These are phyloP conservation scores for Boletus patriciae DNA, from an alignment of 768 basidiomycete genomes.

Conservation along the genomic window DNA sequence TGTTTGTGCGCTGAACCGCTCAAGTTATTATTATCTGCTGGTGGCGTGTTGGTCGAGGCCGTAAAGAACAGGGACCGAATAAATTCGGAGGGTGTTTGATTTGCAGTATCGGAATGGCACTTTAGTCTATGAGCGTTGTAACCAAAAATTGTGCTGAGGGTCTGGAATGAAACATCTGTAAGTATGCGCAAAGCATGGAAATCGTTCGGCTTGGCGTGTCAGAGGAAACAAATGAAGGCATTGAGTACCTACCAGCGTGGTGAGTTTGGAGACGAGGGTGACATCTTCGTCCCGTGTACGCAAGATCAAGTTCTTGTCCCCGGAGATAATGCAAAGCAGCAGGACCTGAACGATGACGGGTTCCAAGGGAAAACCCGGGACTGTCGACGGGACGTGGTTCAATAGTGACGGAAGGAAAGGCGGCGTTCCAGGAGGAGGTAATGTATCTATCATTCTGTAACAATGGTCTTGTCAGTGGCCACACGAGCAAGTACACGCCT, in stretches of 20 bases:
- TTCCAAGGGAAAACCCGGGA: slow-evolving; percentile 56
- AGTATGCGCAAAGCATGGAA: slow-evolving; percentile 5
- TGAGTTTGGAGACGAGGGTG: slow-evolving; percentile 54
- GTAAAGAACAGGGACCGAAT: slow-evolving; percentile 41
- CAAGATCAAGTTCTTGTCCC: slow-evolving; percentile 62
- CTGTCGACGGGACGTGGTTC: slow-evolving; percentile 43
- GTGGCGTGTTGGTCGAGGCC: slow-evolving; percentile 19
- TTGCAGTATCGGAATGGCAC: slow-evolving; percentile 34
- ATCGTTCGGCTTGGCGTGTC: slow-evolving; percentile 5
- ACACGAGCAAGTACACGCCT: too few relatives aligned
- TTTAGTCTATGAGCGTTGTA: slow-evolving; percentile 57
- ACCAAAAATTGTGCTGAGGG: slow-evolving; percentile 59
- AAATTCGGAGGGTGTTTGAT: slow-evolving; percentile 27
- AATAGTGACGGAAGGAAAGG: slow-evolving; percentile 53
- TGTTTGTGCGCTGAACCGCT: slow-evolving; percentile 14
- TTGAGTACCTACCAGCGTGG: slow-evolving; percentile 46
- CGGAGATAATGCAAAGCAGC: slow-evolving; percentile 62
- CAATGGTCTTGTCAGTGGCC: neutral
- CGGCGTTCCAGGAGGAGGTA: slow-evolving; percentile 43
- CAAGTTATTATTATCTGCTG: slow-evolving; percentile 10
- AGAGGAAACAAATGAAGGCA: neutral
- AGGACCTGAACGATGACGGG: slow-evolving; percentile 64
- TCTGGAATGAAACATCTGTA: slow-evolving; percentile 39
- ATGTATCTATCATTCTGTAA: slow-evolving; percentile 23
- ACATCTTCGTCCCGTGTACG: slow-evolving; percentile 68